Conservation (phyloP, 768 basidiomycete genomes). For the Pulveroboletus sp. region DNA sequence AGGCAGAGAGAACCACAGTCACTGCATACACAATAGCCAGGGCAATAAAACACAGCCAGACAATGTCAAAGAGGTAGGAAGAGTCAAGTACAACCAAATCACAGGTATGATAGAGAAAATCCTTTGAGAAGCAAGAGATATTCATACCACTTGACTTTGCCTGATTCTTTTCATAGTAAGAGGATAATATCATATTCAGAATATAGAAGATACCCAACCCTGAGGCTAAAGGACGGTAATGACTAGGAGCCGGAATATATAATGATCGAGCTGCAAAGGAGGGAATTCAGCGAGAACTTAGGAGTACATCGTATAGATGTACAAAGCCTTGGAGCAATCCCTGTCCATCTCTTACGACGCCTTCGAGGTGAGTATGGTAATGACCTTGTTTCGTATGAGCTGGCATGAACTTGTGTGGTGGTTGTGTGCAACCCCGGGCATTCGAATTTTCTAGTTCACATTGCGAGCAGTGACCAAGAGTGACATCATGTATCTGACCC, state of each 20-base stretch:
- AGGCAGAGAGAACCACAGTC: no score
- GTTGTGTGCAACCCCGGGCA: not conserved
- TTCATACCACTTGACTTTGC: no score
- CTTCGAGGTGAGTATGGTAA: not conserved
- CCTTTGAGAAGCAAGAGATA: no score
- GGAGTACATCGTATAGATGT: not conserved
- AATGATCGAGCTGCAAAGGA: not conserved
- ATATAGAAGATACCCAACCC: not conserved
- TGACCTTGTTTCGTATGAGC: not conserved
- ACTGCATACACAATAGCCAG: no score
- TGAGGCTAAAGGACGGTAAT: slow-evolving; percentile 1
- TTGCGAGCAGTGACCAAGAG: not conserved
- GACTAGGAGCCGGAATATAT: not conserved
- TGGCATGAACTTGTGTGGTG: not conserved
- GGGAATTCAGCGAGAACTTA: not conserved
- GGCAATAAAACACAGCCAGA: not conserved
- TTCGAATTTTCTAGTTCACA: not conserved
- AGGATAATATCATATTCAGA: not conserved
- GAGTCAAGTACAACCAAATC: not conserved
- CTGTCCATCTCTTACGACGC: not conserved
- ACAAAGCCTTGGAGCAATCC: not conserved
- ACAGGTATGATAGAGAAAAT: not conserved
- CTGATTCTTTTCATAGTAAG: not conserved
- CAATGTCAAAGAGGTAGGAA: not conserved
- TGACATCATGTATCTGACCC: slow-evolving; percentile 1